Conservation (phyloP, 2,329 filamentous ascomycete genomes). For the Aureobasidium sp. region DNA sequence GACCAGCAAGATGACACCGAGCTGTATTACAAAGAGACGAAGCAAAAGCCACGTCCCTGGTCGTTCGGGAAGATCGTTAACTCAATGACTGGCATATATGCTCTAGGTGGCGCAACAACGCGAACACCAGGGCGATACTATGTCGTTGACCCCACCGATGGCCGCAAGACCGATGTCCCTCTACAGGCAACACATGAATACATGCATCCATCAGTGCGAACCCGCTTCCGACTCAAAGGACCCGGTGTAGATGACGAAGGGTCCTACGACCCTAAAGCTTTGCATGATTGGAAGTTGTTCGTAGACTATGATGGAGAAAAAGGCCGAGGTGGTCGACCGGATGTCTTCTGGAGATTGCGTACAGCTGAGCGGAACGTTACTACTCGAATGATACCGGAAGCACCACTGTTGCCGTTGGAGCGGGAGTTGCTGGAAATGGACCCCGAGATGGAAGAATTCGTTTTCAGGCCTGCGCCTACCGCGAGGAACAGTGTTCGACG, state of each 20-base stretch:
- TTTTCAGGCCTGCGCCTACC: slow-evolving; percentile 20
- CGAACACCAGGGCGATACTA: slow-evolving; percentile 41
- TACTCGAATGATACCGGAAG: slow-evolving; percentile 34
- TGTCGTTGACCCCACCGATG: slow-evolving; percentile 35
- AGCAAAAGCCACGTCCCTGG: slow-evolving; percentile 38
- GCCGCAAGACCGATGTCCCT: slow-evolving; percentile 33
- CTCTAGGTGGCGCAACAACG: slow-evolving; percentile 35
- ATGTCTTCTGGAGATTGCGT: slow-evolving; percentile 35
- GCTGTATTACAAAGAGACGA: slow-evolving; percentile 33
- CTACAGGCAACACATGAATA: slow-evolving; percentile 44
- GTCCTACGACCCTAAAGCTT: slow-evolving; percentile 35
- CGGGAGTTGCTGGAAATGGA: slow-evolving; percentile 34
- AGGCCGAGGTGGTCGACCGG: slow-evolving; percentile 25
- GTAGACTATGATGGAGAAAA: slow-evolving; percentile 33
- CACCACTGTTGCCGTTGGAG: slow-evolving; percentile 37
- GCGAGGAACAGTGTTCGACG: neutral
- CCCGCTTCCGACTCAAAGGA: slow-evolving; percentile 36
- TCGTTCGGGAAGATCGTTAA: slow-evolving; percentile 40
- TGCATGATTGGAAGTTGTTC: slow-evolving; percentile 39
- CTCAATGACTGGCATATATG: slow-evolving; percentile 38
- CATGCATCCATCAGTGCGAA: slow-evolving; percentile 41
- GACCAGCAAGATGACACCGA: slow-evolving; percentile 39
- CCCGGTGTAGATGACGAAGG: slow-evolving; percentile 39
- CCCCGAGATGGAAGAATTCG: slow-evolving; percentile 33
- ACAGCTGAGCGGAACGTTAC: slow-evolving; percentile 28